phyloP scores from a whole-genome alignment of 441 rosid genomes.

The Gossypium gossypioides region DNA sequence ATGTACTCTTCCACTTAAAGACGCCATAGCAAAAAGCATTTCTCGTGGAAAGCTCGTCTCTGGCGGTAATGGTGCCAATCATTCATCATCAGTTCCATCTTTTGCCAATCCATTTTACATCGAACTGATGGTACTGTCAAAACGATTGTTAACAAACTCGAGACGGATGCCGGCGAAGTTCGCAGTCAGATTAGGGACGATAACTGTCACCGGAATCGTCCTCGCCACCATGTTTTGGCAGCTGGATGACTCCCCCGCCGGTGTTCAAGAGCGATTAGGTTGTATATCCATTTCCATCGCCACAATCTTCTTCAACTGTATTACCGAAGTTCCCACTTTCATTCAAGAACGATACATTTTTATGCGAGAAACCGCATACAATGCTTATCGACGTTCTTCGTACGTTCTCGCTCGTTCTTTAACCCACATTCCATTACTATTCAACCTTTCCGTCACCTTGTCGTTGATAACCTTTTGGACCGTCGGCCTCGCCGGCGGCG shows the following conservation, averaged over 20 bases:
- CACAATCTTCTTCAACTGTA: slow-evolving; percentile 78
- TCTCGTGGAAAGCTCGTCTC: slow-evolving; percentile 59
- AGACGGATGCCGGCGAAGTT: slow-evolving; percentile 62
- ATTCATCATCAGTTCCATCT: slow-evolving; percentile 35
- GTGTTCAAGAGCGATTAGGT: slow-evolving; percentile 68
- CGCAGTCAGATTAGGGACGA: slow-evolving; percentile 66
- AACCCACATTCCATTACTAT: slow-evolving; percentile 49
- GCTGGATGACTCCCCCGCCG: slow-evolving; percentile 68
- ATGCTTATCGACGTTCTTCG: slow-evolving; percentile 71
- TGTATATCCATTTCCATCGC: slow-evolving; percentile 79
- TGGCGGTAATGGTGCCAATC: slow-evolving; percentile 21
- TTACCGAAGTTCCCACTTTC: slow-evolving; percentile 76
- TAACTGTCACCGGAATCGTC: slow-evolving; percentile 67
- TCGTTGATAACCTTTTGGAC: slow-evolving; percentile 57
- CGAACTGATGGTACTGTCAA: slow-evolving; percentile 67
- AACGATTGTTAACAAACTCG: slow-evolving; percentile 53
- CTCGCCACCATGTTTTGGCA: slow-evolving; percentile 63
- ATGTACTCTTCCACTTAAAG: slow-evolving; percentile 32
- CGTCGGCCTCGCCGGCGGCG: slow-evolving; percentile 62
- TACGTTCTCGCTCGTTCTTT: slow-evolving; percentile 83
- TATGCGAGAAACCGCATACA: slow-evolving; percentile 88
- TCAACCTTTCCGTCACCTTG: slow-evolving; percentile 50
- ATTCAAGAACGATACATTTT: slow-evolving; percentile 79
- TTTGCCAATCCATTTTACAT: slow-evolving; percentile 72
- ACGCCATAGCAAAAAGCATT: slow-evolving; percentile 46